Evolutionary conservation across 2,329 filamentous ascomycete genomes (phyloP).

Genomic region (Myriosclerotinia scirpicola): DNA sequence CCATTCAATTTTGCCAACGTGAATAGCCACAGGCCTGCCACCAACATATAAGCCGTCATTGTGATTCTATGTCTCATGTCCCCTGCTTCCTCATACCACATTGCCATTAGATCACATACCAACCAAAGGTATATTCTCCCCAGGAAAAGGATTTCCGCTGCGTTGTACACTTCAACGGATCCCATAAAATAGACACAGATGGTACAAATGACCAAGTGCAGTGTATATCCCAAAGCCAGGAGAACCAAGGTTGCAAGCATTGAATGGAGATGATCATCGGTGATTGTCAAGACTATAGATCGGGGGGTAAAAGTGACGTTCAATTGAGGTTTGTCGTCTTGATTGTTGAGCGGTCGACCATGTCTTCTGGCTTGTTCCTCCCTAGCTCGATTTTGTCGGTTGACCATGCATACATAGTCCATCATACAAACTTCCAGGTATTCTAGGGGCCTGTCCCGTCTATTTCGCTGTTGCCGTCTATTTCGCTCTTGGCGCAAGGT

Average conservation of each 20-base stretch:
- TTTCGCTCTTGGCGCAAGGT: no score
- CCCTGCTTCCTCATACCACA: neutral
- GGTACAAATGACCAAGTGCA: neutral
- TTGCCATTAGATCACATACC: neutral
- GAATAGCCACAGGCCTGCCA: neutral
- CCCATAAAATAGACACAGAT: neutral
- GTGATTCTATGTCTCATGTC: neutral
- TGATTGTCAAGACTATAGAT: neutral
- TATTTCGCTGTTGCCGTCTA: no score
- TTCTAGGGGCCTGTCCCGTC: neutral
- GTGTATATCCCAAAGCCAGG: neutral
- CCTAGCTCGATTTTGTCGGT: neutral
- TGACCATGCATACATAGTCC: neutral
- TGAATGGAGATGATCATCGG: neutral
- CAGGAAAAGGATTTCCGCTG: neutral
- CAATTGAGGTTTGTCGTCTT: neutral
- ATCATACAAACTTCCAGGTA: neutral
- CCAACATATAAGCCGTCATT: neutral
- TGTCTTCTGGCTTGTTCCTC: neutral
- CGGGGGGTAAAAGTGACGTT: neutral
- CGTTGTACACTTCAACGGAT: neutral
- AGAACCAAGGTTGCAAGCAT: no score
- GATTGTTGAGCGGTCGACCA: neutral
- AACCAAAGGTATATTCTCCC: neutral
- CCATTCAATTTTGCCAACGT: neutral